Evolutionary conservation across 1,139 yeast genomes (phyloP).

Genomic region (Yamadazyma sp.): DNA sequence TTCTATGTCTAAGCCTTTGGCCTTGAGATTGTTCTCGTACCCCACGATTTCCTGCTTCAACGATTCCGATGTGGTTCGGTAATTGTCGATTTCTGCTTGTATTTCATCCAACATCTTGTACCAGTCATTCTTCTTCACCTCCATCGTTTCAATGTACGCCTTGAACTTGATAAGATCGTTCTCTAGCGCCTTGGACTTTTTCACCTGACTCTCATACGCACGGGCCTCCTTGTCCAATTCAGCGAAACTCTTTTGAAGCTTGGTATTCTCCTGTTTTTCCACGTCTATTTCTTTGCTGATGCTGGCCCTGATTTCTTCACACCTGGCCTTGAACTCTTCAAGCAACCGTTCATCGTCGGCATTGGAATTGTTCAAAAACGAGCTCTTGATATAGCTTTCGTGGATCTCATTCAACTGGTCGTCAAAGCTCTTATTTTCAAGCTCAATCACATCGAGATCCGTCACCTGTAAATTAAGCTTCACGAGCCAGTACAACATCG

Average conservation of each 20-base stretch:
- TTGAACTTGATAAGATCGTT: conserved; percentile 71
- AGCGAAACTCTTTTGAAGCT: conserved; percentile 37
- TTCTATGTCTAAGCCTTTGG: conserved; percentile 58
- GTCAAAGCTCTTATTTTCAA: conserved; percentile 28
- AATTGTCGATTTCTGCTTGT: conserved; percentile 50
- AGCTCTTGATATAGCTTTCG: conserved; percentile 61
- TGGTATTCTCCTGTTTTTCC: conserved; percentile 27
- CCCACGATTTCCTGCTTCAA: conserved; percentile 46
- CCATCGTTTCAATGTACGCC: conserved; percentile 68
- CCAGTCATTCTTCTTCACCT: conserved; percentile 67
- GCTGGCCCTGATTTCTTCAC: conserved; percentile 38
- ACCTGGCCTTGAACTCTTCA: conserved; percentile 57
- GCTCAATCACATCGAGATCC: conserved; percentile 35
- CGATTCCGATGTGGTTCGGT: conserved; percentile 43
- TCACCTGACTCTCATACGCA: conserved; percentile 46
- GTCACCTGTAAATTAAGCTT: conserved; percentile 53
- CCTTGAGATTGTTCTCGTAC: conserved; percentile 47
- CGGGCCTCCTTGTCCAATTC: conserved; percentile 24
- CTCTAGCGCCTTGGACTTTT: conserved; percentile 64
- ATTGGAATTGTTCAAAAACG: conserved; percentile 62
- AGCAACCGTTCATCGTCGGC: conserved; percentile 58
- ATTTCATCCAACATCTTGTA: conserved; percentile 54
- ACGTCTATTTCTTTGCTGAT: conserved; percentile 31
- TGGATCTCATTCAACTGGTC: conserved; percentile 58
- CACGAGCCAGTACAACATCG: conserved; percentile 79